phyloP scores from a whole-genome alignment of 2,329 filamentous ascomycete species.

The Chaetomiaceae sp. region DNA sequence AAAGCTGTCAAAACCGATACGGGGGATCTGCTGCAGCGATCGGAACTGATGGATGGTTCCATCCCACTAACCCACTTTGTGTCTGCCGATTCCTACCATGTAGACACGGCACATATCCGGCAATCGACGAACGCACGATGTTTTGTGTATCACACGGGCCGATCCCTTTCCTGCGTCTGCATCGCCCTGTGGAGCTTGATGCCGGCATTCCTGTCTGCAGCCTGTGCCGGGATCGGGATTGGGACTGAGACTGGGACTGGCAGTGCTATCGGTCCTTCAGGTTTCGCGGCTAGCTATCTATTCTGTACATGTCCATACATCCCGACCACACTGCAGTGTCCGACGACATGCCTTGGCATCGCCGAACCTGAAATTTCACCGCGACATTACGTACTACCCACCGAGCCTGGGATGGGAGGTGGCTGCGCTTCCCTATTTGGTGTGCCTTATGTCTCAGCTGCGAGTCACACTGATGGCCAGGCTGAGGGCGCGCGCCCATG shows the following conservation, averaged over 20 bases:
- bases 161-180: slow-evolving; percentile 15
- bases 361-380: neutral
- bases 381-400: slow-evolving; percentile 13
- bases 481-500: slow-evolving; percentile 18
- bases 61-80: neutral
- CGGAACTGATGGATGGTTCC: neutral
- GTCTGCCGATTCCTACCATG: neutral
- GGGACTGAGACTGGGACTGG: too few relatives aligned
- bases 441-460: slow-evolving; percentile 35
- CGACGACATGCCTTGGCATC: neutral
- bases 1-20: neutral
- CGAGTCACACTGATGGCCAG: slow-evolving; percentile 31
- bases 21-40: neutral
- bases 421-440: slow-evolving; percentile 23
- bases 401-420: neutral
- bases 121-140: slow-evolving; percentile 6
- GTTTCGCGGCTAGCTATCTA: too few relatives aligned
- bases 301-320: too few relatives aligned
- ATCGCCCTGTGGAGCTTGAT: slow-evolving; percentile 15
- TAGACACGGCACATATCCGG: slow-evolving; percentile 12
- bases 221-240: neutral
- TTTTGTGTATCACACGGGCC: slow-evolving; percentile 17
- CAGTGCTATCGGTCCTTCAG: neutral
- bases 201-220: slow-evolving; percentile 14
- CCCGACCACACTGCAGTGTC: neutral